phyloP scores from a whole-genome alignment of 352 stramenopile species.

The Lagenidium giganteum region DNA sequence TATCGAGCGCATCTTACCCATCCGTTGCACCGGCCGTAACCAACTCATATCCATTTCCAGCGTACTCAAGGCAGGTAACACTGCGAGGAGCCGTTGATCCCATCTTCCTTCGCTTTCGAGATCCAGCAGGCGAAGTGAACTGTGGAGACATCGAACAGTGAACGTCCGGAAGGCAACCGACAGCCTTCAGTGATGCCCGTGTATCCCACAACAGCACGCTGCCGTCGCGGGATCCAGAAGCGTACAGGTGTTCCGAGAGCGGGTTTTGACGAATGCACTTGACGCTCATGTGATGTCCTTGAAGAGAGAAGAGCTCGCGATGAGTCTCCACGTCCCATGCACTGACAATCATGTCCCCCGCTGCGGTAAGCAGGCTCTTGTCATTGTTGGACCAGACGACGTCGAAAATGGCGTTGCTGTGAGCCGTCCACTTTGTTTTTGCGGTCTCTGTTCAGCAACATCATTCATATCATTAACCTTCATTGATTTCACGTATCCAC shows the following conservation, averaged over 20 bases:
- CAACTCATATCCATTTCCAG: slow-evolving; percentile 28
- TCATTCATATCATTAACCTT: no score
- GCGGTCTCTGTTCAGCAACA: slow-evolving; percentile 2
- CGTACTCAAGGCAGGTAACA: slow-evolving; percentile 73
- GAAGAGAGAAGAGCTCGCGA: slow-evolving; percentile 23
- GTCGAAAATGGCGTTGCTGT: slow-evolving; percentile 74
- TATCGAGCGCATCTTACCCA: slow-evolving; percentile 12
- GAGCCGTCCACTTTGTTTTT: slow-evolving; percentile 28
- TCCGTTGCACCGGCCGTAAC: slow-evolving; percentile 54
- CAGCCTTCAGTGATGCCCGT: slow-evolving; percentile 6
- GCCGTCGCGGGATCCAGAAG: slow-evolving; percentile 55
- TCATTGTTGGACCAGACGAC: slow-evolving; percentile 51
- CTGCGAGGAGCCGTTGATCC: slow-evolving; percentile 29
- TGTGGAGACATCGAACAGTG: slow-evolving; percentile 17
- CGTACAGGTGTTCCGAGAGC: slow-evolving; percentile 29
- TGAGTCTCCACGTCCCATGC: slow-evolving; percentile 52
- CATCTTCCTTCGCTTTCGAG: slow-evolving; percentile 20
- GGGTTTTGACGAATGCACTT: slow-evolving; percentile 62
- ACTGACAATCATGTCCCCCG: slow-evolving; percentile 46
- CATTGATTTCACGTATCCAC: no score
- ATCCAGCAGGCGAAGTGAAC: slow-evolving; percentile 29
- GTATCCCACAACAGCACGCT: slow-evolving; percentile 62
- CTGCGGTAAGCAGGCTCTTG: slow-evolving; percentile 41
- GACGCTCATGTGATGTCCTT: slow-evolving; percentile 64
- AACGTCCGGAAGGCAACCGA: slow-evolving; percentile 27